These are phyloP conservation scores for Colletotrichum cuscutae DNA, from an alignment of 2,329 filamentous ascomycete species.

Conservation along the genomic window DNA sequence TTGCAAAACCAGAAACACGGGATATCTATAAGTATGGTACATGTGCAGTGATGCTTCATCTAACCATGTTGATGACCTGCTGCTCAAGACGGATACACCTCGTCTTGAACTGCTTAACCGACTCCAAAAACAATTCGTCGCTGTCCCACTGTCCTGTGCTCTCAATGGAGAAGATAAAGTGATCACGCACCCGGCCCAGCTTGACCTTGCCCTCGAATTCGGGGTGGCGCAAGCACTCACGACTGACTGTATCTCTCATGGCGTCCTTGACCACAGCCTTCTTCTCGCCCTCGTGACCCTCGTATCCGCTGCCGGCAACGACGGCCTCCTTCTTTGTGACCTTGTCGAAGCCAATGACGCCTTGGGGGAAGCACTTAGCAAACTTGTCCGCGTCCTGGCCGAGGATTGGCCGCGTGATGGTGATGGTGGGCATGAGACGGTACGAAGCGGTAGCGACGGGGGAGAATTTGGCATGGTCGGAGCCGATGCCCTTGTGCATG, in stretches of 20 bases:
- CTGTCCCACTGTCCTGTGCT: conserved; percentile 96
- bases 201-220: conserved; percentile 97
- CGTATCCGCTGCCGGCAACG: conserved; percentile 70
- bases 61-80: conserved; percentile 74
- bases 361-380: conserved; percentile 85
- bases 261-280: conserved; percentile 90
- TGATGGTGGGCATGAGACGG: conserved; percentile 87
- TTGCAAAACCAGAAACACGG: conserved; percentile 30
- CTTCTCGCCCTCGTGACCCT: conserved; percentile 79
- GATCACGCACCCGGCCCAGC: conserved; percentile 88
- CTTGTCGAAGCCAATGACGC: conserved; percentile 84
- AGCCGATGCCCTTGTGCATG: conserved; percentile 92
- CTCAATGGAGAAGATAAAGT: conserved; percentile 97
- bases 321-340: conserved; percentile 75
- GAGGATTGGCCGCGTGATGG: conserved; percentile 84
- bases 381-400: conserved; percentile 92
- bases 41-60: conserved; percentile 46
- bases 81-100: conserved; percentile 83
- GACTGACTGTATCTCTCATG: conserved; percentile 94
- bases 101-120: conserved; percentile 83
- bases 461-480: conserved; percentile 96
- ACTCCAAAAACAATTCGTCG: conserved; percentile 92
- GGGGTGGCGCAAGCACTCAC: conserved; percentile 89
- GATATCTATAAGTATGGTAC: conserved; percentile 36
- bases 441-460: conserved; percentile 96